Evolutionary conservation across 805 yeast species (phyloP).

Genomic region (Clavispora fructus): DNA sequence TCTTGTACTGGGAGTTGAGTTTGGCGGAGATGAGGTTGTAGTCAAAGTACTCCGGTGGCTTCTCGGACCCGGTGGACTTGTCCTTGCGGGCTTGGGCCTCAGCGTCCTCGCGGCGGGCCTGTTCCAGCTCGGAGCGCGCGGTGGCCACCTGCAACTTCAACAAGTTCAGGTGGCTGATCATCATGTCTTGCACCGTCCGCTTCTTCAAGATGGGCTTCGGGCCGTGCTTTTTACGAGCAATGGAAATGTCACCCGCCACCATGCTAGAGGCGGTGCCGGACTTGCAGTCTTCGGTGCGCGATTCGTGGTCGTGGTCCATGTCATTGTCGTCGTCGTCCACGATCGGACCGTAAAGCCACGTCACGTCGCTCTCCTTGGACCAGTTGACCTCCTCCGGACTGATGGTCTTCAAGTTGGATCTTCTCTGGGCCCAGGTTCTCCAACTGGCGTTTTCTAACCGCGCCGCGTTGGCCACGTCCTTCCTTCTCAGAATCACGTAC

Average conservation of each 20-base stretch:
- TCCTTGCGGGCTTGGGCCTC: constrained; percentile 16
- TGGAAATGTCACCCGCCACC: constrained; percentile 42
- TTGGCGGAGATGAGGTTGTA: constrained; percentile 40
- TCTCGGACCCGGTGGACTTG: constrained; percentile 8
- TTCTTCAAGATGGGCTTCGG: constrained; percentile 86
- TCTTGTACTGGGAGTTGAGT: constrained; percentile 34
- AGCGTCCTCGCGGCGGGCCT: constrained; percentile 27
- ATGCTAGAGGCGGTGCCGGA: constrained; percentile 33
- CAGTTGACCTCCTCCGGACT: constrained; percentile 91
- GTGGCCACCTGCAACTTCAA: constrained; percentile 38
- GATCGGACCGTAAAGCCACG: constrained; percentile 96
- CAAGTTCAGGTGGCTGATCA: constrained; percentile 56
- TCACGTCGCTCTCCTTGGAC: constrained; percentile 95
- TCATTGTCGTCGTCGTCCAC: constrained; percentile 39
- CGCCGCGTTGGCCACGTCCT: constrained; percentile 66
- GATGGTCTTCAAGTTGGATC: constrained; percentile 63
- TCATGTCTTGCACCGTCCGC: constrained; percentile 76
- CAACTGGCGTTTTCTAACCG: constrained; percentile 61
- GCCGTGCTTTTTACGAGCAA: constrained; percentile 27
- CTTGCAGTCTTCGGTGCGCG: constrained; percentile 12
- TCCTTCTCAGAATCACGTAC: constrained; percentile 76
- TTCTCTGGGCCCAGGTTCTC: constrained; percentile 92
- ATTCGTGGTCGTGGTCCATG: constrained; percentile 16
- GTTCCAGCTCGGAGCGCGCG: constrained; percentile 25
- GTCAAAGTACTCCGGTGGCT: constrained; percentile 37